Evolutionary conservation across 768 basidiomycete species (phyloP), one percentile per base, ranked within the genome.

Genomic region (Rhodotorula sphaerocarpa): DNA sequence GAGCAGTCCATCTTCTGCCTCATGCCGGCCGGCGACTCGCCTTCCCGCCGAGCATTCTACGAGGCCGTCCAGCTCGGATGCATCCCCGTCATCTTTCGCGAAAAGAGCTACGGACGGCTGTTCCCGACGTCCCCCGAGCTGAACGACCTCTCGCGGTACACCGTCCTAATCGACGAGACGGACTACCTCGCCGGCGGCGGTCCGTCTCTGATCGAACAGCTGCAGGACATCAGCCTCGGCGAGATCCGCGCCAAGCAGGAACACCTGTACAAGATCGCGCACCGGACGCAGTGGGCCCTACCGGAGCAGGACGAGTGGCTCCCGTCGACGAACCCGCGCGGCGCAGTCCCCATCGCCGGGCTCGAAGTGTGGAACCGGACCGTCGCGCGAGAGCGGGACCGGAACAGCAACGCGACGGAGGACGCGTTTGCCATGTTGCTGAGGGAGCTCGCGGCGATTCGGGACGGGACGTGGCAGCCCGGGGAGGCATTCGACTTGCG

Each of bases 401-500:
- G 16, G 23, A 23, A 11, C 44, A 30, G 45, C n/a, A 55, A 55
- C 30, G 47, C 55, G 14, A 50, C 50, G 16, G 20, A 27, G 7
- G 66, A 68, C 52, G 66, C 66, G 27, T 68, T 68, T 43, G 28
- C 47, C 28, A 60, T 56, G 50, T 34, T 68, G 7, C 31, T 68
- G 6, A 57, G 57, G 30, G 66, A 68, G 47, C 43, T 68, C 11
- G 62, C 57, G 41, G 33, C 18, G 30, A 63, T 68, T 46, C 53
- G 54, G 27, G 51, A 43, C 14, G 62, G 66, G 5, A 56, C 63
- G 42, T 68, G 62, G 62, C 36, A 44, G 2, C 59, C 59, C 1
- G 61, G 61, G 5, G 52, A 46, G 7, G 62, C 62, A 66, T 80
- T 73, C 15, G 77, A 74, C 59, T 84, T 62, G 52, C 84, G 79